Evolutionary conservation across 2,329 filamentous ascomycete genomes (phyloP).

Genomic region (Xylaria sp.): DNA sequence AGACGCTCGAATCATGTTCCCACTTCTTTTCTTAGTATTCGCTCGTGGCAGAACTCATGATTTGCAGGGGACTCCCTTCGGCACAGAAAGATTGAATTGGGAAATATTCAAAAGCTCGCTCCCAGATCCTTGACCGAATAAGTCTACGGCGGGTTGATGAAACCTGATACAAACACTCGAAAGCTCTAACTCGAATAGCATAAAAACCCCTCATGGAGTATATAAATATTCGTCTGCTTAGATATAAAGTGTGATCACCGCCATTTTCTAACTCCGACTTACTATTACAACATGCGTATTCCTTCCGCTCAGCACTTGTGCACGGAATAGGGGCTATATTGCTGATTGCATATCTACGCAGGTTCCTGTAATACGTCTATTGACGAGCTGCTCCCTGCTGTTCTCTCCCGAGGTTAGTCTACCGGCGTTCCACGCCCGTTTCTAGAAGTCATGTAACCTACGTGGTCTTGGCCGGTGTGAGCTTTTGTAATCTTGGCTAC

Average conservation of each 20-base stretch:
- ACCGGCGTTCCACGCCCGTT: slow-evolving; percentile 4
- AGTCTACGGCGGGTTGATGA: background rate
- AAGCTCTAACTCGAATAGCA: slow-evolving; percentile 8
- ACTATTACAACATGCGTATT: background rate
- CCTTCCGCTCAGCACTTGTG: background rate
- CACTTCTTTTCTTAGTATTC: background rate
- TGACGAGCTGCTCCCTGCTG: slow-evolving; percentile 6
- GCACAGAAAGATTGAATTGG: background rate
- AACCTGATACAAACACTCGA: slow-evolving; percentile 3
- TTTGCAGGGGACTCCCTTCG: background rate
- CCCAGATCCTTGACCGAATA: too few relatives aligned
- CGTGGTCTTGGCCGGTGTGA: slow-evolving; percentile 6
- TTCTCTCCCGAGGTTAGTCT: slow-evolving; percentile 6
- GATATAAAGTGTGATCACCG: slow-evolving; percentile 3
- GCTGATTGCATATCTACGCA: slow-evolving; percentile 9
- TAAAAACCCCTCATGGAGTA: background rate
- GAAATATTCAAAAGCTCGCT: background rate
- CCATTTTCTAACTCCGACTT: background rate
- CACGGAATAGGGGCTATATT: background rate
- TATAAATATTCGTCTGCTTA: background rate
- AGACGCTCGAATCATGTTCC: background rate
- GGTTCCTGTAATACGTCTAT: background rate
- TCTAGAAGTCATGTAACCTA: slow-evolving; percentile 7
- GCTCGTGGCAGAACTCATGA: background rate
- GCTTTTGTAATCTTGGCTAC: slow-evolving; percentile 7